A percentile compares a stretch with the other conserved stretches of the same genome.
Evolutionary conservation across 2,329 filamentous ascomycete species (phyloP).

Genomic region (Epichloe bromicola): DNA sequence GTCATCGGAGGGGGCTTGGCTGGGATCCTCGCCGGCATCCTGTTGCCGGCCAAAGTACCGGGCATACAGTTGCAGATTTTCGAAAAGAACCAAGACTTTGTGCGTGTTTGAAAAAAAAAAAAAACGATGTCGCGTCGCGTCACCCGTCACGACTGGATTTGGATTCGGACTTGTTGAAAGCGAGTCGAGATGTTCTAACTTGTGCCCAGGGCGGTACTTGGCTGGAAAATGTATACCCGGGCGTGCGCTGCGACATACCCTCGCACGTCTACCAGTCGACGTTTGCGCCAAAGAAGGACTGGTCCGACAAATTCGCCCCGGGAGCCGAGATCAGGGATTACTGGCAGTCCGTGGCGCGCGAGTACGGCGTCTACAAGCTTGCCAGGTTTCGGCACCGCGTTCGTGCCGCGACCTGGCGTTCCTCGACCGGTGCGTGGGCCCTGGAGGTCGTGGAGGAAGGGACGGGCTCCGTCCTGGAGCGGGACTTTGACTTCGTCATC

Average conservation of each 20-base stretch:
- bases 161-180: no score
- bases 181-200: not conserved
- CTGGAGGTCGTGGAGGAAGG: conserved; percentile 26
- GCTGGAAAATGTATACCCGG: conserved; percentile 47
- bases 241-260: conserved; percentile 55
- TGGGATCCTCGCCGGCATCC: conserved; percentile 41
- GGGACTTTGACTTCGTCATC: conserved; percentile 47
- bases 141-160: no score
- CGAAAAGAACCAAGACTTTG: conserved; percentile 56
- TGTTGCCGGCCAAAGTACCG: conserved; percentile 57
- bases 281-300: conserved; percentile 54
- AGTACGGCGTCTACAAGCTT: conserved; percentile 50
- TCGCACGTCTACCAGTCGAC: conserved; percentile 58
- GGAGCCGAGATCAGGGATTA: conserved; percentile 56
- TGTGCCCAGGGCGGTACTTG: conserved; percentile 34
- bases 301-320: conserved; percentile 55
- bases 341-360: conserved; percentile 47
- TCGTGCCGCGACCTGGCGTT: conserved; percentile 41
- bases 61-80: conserved; percentile 51
- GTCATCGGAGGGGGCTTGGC: conserved; percentile 25
- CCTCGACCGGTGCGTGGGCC: conserved; percentile 39
- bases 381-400: conserved; percentile 44
- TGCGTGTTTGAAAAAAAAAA: no score
- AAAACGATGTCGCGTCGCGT: no score
- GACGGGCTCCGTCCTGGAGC: conserved; percentile 20